These are phyloP conservation scores for Mucor indicus DNA, from an alignment of 371 early-diverging fungal species.

Conservation along the genomic window DNA sequence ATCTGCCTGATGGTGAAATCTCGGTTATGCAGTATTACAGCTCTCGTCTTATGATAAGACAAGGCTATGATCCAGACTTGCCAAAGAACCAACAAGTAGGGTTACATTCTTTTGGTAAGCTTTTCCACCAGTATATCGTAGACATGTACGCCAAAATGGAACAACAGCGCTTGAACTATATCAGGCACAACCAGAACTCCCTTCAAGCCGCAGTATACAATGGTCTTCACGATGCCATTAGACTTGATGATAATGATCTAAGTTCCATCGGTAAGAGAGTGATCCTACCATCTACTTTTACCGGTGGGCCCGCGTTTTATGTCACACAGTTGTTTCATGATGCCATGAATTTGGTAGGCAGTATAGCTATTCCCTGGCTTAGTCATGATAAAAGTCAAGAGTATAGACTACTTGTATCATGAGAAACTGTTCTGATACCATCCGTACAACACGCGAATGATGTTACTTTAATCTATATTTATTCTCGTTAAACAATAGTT, in stretches of 20 bases:
- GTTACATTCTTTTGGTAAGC: neutral
- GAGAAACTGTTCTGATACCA: no score
- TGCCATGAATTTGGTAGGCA: slow-evolving; percentile 23
- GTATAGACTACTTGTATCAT: no score
- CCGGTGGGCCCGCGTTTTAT: slow-evolving; percentile 18
- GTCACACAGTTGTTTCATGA: slow-evolving; percentile 28
- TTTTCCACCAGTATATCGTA: slow-evolving; percentile 5
- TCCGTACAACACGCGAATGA: no score
- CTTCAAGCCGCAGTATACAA: slow-evolving; percentile 5
- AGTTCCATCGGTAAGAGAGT: slow-evolving; percentile 7
- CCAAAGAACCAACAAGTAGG: no score
- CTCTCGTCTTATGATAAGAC: neutral
- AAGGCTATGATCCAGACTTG: no score
- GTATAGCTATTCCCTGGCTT: no score
- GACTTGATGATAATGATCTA: slow-evolving; percentile 1
- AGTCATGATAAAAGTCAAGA: no score
- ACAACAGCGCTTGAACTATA: neutral
- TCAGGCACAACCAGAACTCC: neutral
- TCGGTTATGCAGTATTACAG: neutral
- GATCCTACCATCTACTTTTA: slow-evolving; percentile 24
- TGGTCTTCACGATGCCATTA: neutral
- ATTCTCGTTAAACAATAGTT: no score
- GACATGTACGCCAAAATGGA: slow-evolving; percentile 6
- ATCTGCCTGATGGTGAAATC: neutral
- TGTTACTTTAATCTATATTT: no score